phyloP scores from a whole-genome alignment of 2,329 filamentous ascomycete genomes.

The Colletotrichum gigasporum region DNA sequence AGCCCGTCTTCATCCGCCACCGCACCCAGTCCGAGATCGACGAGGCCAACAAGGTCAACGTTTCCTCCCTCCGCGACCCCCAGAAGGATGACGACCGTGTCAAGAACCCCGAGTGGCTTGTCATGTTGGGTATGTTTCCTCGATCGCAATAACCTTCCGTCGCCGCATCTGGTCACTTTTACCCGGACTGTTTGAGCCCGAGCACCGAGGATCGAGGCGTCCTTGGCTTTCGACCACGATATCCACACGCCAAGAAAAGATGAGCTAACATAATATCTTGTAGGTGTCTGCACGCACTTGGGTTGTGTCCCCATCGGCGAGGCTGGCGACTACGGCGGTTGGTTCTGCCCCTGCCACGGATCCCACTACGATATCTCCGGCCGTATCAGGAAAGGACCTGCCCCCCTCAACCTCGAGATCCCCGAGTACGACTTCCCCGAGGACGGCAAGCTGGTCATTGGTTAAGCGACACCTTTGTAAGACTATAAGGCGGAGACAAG shows the following conservation, averaged over 20 bases:
- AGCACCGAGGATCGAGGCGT: neutral
- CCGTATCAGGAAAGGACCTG: conserved; percentile 96
- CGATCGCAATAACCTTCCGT: too few species aligned
- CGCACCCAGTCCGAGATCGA: conserved; percentile 92
- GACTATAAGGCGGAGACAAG: conserved; percentile 25
- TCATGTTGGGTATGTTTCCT: conserved; percentile 89
- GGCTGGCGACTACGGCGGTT: conserved; percentile 96
- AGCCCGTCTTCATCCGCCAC: conserved; percentile 99
- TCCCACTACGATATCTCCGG: conserved; percentile 99
- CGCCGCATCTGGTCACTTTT: too few species aligned
- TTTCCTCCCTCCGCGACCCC: conserved; percentile 87
- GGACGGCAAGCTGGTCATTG: conserved; percentile 89
- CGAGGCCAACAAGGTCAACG: conserved; percentile 89
- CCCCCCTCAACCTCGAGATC: conserved; percentile 96
- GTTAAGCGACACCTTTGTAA: conserved; percentile 66
- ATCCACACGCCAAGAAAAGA: neutral
- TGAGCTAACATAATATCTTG: conserved; percentile 35
- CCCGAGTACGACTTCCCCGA: conserved; percentile 92
- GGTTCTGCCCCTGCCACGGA: conserved; percentile 99
- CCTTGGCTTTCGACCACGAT: neutral
- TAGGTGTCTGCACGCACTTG: conserved; percentile 98
- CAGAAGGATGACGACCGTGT: conserved; percentile 92
- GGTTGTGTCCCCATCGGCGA: conserved; percentile 99
- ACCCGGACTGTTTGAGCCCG: neutral
- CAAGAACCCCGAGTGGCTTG: conserved; percentile 97